Conservation (phyloP, 495 filamentous ascomycete species). For the Astrocystis sublimbata region DNA sequence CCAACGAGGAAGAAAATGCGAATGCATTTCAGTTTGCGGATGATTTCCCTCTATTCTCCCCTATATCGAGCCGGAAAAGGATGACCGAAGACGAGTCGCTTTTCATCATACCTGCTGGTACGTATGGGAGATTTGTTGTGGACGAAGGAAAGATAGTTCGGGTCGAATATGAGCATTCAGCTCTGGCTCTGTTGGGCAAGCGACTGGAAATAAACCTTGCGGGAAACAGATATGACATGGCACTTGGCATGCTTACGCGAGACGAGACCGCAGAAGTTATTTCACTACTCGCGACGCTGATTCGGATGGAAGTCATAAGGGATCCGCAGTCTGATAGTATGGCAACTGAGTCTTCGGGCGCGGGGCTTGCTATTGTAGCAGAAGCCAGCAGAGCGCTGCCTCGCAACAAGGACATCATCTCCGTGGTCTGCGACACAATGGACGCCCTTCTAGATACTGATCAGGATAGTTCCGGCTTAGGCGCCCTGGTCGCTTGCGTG, state of each 20-base stretch:
- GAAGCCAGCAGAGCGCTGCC: slow-evolving; percentile 73
- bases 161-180: slow-evolving; percentile 75
- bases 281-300: slow-evolving; percentile 42
- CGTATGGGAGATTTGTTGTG: slow-evolving; percentile 68
- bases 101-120: slow-evolving; percentile 60
- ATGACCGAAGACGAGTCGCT: slow-evolving; percentile 36
- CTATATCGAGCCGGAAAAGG: slow-evolving; percentile 31
- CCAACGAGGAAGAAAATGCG: slow-evolving; percentile 80
- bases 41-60: slow-evolving; percentile 56
- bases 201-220: slow-evolving; percentile 61
- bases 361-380: slow-evolving; percentile 57
- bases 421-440: slow-evolving; percentile 79
- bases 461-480: slow-evolving; percentile 53
- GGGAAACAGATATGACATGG: slow-evolving; percentile 35
- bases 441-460: slow-evolving; percentile 68
- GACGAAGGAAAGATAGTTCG: slow-evolving; percentile 55
- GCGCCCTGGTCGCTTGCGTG: slow-evolving; percentile 69
- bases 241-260: slow-evolving; percentile 33
- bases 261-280: slow-evolving; percentile 45
- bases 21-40: slow-evolving; percentile 60
- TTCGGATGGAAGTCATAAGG: slow-evolving; percentile 41
- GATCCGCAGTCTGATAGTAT: slow-evolving; percentile 22
- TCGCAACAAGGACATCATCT: slow-evolving; percentile 73
- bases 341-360: slow-evolving; percentile 28
- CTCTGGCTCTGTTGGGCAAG: slow-evolving; percentile 72